A percentile compares a stretch with the other conserved stretches of the same genome.
phyloP scores from a whole-genome alignment of 306 rosid genomes.

The Oemleria cerasiformis region DNA sequence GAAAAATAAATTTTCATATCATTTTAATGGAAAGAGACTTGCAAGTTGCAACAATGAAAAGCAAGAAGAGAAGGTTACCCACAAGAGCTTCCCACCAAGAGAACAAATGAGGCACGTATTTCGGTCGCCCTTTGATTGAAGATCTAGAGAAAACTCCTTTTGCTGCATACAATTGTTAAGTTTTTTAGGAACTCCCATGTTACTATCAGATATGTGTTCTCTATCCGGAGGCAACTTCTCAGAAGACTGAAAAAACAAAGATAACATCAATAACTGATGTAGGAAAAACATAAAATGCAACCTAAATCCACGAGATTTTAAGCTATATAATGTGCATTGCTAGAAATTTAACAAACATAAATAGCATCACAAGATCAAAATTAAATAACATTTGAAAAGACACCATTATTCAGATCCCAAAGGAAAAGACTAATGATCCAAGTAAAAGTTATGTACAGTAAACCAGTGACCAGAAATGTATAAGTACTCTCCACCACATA shows the following conservation, averaged over 20 bases:
- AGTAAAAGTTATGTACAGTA: neutral
- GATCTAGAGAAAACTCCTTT: slow-evolving; percentile 35
- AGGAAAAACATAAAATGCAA: slow-evolving; percentile 3
- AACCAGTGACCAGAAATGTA: neutral
- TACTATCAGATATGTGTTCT: slow-evolving; percentile 33
- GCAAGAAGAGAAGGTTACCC: slow-evolving; percentile 46
- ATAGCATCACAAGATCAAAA: neutral
- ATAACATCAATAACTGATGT: slow-evolving; percentile 18
- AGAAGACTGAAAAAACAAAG: slow-evolving; percentile 21
- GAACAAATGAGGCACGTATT: slow-evolving; percentile 55
- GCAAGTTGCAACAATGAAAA: slow-evolving; percentile 30
- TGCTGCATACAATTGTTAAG: slow-evolving; percentile 30
- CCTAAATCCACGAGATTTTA: neutral
- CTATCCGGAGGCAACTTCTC: slow-evolving; percentile 47
- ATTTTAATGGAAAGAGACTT: neutral
- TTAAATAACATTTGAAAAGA: neutral
- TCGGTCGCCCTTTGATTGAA: slow-evolving; percentile 29
- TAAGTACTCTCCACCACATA: neutral
- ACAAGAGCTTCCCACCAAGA: slow-evolving; percentile 67
- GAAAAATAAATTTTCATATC: slow-evolving; percentile 5
- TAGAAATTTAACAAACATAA: slow-evolving; percentile 3
- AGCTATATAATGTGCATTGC: slow-evolving; percentile 2
- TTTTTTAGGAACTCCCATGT: slow-evolving; percentile 24
- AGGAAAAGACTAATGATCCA: neutral
- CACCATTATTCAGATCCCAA: neutral